These are phyloP conservation scores for Metschnikowia reukaufii DNA, from an alignment of 805 yeast genomes.

Conservation along the genomic window DNA sequence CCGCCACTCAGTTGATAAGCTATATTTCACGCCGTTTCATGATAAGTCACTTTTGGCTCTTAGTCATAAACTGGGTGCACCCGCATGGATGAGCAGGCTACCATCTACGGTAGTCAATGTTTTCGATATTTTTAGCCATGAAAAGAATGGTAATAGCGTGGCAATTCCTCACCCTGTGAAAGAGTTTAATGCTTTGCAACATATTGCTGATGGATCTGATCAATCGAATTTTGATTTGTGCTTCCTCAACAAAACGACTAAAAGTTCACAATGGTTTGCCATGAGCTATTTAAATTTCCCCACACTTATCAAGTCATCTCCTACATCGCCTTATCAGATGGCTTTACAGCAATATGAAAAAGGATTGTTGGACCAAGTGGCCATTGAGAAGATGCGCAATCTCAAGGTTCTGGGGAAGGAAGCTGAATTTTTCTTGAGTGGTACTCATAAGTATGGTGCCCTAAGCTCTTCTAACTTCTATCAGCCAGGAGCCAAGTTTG, in stretches of 20 bases:
- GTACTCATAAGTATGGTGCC: slow-evolving; percentile 35
- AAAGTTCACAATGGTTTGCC: slow-evolving; percentile 78
- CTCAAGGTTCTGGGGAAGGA: slow-evolving; percentile 12
- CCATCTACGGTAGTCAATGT: slow-evolving; percentile 74
- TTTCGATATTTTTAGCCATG: slow-evolving; percentile 63
- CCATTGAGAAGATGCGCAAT: slow-evolving; percentile 18
- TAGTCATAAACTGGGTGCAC: slow-evolving; percentile 64
- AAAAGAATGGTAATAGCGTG: slow-evolving; percentile 36
- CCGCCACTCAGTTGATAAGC: slow-evolving; percentile 61
- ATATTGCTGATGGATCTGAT: slow-evolving; percentile 19
- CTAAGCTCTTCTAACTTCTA: slow-evolving; percentile 32
- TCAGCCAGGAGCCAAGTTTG: slow-evolving; percentile 37
- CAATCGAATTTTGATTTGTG: slow-evolving; percentile 37
- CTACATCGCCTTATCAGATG: slow-evolving; percentile 61
- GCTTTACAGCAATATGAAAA: slow-evolving; percentile 29
- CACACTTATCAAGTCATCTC: slow-evolving; percentile 77
- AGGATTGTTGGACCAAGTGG: slow-evolving; percentile 13
- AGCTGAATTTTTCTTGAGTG: slow-evolving; percentile 33
- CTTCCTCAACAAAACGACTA: slow-evolving; percentile 67
- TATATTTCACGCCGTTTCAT: slow-evolving; percentile 81
- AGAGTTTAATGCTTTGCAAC: slow-evolving; percentile 35
- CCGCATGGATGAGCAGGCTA: slow-evolving; percentile 74
- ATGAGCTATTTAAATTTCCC: slow-evolving; percentile 78
- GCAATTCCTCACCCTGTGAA: slow-evolving; percentile 70
- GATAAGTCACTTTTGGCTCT: slow-evolving; percentile 78